Percentiles rank a stretch among this genome's conserved stretches.
phyloP scores from a whole-genome alignment of 2,329 filamentous ascomycete genomes.

The Aspergillus chevalieri region DNA sequence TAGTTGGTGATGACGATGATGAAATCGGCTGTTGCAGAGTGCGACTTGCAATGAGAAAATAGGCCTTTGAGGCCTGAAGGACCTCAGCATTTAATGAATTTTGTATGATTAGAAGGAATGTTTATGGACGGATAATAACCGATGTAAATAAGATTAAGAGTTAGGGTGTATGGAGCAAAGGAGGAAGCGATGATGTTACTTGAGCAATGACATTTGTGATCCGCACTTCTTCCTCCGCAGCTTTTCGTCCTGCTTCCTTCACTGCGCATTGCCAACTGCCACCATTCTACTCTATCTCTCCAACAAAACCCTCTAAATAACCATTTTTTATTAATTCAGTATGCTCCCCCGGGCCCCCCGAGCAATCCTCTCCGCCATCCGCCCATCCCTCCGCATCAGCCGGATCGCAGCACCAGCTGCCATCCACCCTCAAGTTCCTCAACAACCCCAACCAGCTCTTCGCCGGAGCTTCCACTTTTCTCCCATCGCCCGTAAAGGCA shows the following conservation, averaged over 20 bases:
- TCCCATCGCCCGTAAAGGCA: slow-evolving; percentile 40
- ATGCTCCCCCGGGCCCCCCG: slow-evolving; percentile 39
- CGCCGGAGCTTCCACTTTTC: slow-evolving; percentile 32
- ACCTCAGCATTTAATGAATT: too few relatives aligned
- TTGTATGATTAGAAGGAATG: too few relatives aligned
- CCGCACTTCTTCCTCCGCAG: neutral
- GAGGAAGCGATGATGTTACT: neutral
- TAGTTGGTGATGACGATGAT: slow-evolving; percentile 1
- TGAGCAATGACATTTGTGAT: neutral
- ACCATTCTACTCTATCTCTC: neutral
- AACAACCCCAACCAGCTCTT: slow-evolving; percentile 7
- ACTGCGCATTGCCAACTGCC: neutral
- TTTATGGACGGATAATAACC: too few relatives aligned
- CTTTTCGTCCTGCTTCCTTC: neutral
- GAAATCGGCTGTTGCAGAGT: neutral
- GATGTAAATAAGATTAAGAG: too few relatives aligned
- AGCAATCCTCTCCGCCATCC: slow-evolving; percentile 26
- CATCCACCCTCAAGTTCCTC: slow-evolving; percentile 4
- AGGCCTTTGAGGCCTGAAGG: slow-evolving; percentile 2
- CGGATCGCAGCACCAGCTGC: slow-evolving; percentile 10
- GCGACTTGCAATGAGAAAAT: neutral
- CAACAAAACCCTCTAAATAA: neutral
- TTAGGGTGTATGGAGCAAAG: neutral
- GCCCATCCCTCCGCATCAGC: slow-evolving; percentile 16
- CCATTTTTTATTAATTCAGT: slow-evolving; percentile 6